Evolutionary conservation across 2,329 filamentous ascomycete species (phyloP), one percentile per base, ranked within the genome.

Genomic region (Penicillium sp.): DNA sequence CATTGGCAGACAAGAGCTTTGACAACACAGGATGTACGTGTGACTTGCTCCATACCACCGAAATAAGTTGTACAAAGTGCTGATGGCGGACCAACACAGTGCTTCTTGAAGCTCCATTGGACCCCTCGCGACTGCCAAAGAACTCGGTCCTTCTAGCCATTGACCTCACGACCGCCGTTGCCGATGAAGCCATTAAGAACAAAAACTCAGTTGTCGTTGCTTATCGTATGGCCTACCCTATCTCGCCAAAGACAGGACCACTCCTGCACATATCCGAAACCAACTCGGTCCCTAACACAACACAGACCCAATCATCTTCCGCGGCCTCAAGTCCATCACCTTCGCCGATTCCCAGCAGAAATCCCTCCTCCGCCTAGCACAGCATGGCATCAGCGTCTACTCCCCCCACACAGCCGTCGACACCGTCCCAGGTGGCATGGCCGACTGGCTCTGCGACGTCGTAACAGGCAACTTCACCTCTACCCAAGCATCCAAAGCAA

Each of bases 401-500:
- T 92, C 88, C 61, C 94, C 94, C 0, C 94, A 99, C 75, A 99
- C 94, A 0, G 93, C 94, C 13, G 85, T 97, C 41, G 94, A 99
- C 73, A 91, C 91, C 38, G 90, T 90, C 0, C 84, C 86, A 1
- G 85, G 87, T 16, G 94, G 94, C 4, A 84, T 99, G 63, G 95
- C 92, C 68, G 90, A 96, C 72, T 99, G 93, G 93, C 86, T 99
- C 9, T 91, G 90, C 56, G 89, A 95, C 67, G 87, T 95, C 45
- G 84, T 97, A 18, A 86, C 87, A 2, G 86, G 85, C 16, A 62
- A 63, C 42, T 65, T 69, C 57, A 53, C 58, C 13, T 53, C 60
- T 2, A 48, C 48, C 11, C 31, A 51, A 31, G 4, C 53, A 6
- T 24, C 50, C 2, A 45, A 54, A 14, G 36, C 58, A 8, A 16